Base-by-base conservation (phyloP, 2,329 filamentous ascomycete species). In the Akanthomyces muscarius region DNA sequence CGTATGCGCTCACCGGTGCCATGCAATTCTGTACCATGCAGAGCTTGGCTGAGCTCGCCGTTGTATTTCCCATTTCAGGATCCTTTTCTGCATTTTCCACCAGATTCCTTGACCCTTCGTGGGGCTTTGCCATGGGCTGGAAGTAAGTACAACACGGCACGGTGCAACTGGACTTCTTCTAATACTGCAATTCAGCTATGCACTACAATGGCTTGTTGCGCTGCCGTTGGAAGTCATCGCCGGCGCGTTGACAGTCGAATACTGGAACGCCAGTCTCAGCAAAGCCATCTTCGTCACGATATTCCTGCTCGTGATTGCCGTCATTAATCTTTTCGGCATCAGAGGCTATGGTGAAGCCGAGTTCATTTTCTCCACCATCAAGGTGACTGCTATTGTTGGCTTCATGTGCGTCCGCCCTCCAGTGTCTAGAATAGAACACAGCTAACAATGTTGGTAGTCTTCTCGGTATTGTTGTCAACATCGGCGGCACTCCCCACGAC, bases 71-170 rank as follows among this genome's bases (percentile, higher is more conserved):
- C 21, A 79, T 86, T 69, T 83, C 82, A 68, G 83, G 83, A 70
- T 81, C 81, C 65, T 86, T 86, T 77, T 85, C 83, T 69, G 82
- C 81, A 23, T 86, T 84, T 74, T 83, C 80, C 38, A 77, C 79
- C 51, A 82, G 84, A 59, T 86, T 86, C 67, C 83, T 86, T 64
- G 83, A 84, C 68, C 83, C 83, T 42, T 81, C 83, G 2, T 86
- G 82, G 80, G 80, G 80, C 64, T 81, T 81, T 66, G 79, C 79
- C 64, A 81, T 81, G 79, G 80, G 80, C 61, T 80, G 77, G 78
- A 81, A 81, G 68, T 79, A 78, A 62, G 73, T 79, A n/a, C 38
- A 33, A 16, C 21, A 6, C 28, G n/a, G 13, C 6, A 14, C 6
- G 5, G 10, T 30, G 41, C 33, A 5, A 28, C 36, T 42, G 11